These are phyloP conservation scores for Trametes hirsuta DNA, from an alignment of 1,284 basidiomycete species.

Conservation along the genomic window DNA sequence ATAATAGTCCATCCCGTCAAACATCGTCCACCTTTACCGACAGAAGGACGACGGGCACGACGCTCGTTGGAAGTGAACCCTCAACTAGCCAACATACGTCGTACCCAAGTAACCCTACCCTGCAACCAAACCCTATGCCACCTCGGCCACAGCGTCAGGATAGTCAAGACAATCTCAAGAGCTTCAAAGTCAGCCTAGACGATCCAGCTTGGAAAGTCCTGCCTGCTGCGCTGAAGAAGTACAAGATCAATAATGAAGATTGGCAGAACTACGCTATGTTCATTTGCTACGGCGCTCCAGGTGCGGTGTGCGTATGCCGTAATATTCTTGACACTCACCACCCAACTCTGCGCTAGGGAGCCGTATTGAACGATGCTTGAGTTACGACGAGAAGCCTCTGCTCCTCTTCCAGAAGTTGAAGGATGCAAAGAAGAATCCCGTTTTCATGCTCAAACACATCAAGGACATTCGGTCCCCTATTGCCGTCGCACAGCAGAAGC, in stretches of 20 bases:
- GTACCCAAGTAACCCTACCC: constrained; percentile 21
- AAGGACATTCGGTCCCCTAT: constrained; percentile 98
- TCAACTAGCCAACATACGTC: constrained; percentile 21
- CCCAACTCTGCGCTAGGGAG: constrained; percentile 49
- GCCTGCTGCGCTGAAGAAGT: constrained; percentile 97
- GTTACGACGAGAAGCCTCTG: constrained; percentile 97
- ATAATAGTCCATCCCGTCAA: constrained; percentile 30
- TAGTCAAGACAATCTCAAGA: constrained; percentile 79
- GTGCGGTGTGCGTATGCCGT: constrained; percentile 46
- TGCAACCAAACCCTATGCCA: constrained; percentile 28
- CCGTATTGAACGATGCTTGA: constrained; percentile 90
- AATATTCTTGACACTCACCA: constrained; percentile 3
- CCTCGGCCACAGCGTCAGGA: constrained; percentile 61
- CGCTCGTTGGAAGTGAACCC: constrained; percentile 18
- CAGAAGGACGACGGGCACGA: constrained; percentile 24
- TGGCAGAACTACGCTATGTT: constrained; percentile 99
- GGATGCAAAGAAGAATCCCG: constrained; percentile 95
- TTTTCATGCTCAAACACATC: constrained; percentile 99
- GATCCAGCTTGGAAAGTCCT: constrained; percentile 99
- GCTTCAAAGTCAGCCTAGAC: constrained; percentile 90
- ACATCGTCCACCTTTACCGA: constrained; percentile 26
- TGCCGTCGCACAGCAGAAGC: constrained; percentile 92
- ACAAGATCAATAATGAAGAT: constrained; percentile 97
- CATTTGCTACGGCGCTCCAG: constrained; percentile 93
- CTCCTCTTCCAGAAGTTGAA: constrained; percentile 97